Evolutionary conservation across 2,329 filamentous ascomycete species (phyloP).

Genomic region (Aspergillus chevalieri): DNA sequence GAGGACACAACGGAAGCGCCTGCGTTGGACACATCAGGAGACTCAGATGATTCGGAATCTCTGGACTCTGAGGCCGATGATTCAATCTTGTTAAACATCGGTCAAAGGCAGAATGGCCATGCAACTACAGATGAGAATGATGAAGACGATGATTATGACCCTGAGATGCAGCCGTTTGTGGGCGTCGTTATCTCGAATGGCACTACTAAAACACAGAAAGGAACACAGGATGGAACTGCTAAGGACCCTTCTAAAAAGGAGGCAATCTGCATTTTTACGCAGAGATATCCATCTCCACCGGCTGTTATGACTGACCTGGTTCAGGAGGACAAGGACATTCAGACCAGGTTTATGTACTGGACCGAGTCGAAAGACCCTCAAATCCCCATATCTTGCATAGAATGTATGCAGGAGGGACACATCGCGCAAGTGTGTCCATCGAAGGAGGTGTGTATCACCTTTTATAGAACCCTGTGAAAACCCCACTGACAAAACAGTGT

Average conservation of each 20-base stretch:
- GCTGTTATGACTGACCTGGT: slow-evolving; percentile 32
- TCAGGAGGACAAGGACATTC: slow-evolving; percentile 32
- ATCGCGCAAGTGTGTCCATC: slow-evolving; percentile 37
- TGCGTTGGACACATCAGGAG: slow-evolving; percentile 15
- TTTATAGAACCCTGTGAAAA: not conserved
- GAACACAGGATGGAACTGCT: slow-evolving; percentile 1
- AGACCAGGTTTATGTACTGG: slow-evolving; percentile 37
- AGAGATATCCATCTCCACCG: slow-evolving; percentile 30
- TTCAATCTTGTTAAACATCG: slow-evolving; percentile 40
- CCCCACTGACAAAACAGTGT: slow-evolving; percentile 23
- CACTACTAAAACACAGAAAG: not conserved
- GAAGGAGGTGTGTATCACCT: slow-evolving; percentile 33
- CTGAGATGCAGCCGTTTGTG: slow-evolving; percentile 12
- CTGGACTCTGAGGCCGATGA: slow-evolving; percentile 33
- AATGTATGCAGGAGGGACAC: slow-evolving; percentile 40
- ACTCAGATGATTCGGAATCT: slow-evolving; percentile 28
- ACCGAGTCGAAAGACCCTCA: slow-evolving; percentile 34
- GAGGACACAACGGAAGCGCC: slow-evolving; percentile 7
- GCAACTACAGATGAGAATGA: slow-evolving; percentile 5
- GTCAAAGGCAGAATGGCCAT: slow-evolving; percentile 13
- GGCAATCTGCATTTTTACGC: slow-evolving; percentile 27
- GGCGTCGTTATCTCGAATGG: slow-evolving; percentile 7
- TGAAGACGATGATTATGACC: slow-evolving; percentile 18
- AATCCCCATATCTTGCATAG: slow-evolving; percentile 36
- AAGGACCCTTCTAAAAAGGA: slow-evolving; percentile 25